Conservation (phyloP, 2,329 filamentous ascomycete species). For the Nakataea oryzae region DNA sequence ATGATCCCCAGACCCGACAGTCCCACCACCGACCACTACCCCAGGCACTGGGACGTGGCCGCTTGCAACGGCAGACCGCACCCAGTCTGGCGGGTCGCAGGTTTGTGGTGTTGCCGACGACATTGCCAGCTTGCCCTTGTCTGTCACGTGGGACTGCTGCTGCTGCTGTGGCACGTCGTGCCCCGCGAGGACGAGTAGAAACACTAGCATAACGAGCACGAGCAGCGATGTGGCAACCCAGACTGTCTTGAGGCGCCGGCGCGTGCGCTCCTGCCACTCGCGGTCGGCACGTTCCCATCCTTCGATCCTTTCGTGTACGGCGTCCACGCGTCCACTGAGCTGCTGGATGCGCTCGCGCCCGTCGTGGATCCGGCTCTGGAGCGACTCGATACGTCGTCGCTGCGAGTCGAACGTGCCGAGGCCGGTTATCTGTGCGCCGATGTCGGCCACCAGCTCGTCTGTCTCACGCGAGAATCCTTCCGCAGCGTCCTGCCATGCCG, state of each 20-base stretch:
- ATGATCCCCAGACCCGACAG: not conserved
- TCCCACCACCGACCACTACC: not conserved
- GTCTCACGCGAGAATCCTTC: conserved; percentile 50
- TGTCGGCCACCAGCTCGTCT: conserved; percentile 46
- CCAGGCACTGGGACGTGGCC: not conserved
- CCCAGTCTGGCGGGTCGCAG: not conserved
- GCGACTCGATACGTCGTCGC: conserved; percentile 47
- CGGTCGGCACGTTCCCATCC: conserved; percentile 56
- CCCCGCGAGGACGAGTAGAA: conserved; percentile 21
- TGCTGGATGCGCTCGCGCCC: conserved; percentile 49
- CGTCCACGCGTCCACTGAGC: conserved; percentile 53
- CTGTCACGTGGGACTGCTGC: not conserved
- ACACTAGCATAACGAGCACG: conserved; percentile 31
- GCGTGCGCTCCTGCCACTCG: conserved; percentile 59
- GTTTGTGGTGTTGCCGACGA: not conserved
- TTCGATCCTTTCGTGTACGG: conserved; percentile 54
- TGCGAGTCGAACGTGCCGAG: conserved; percentile 56
- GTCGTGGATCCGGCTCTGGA: conserved; percentile 50
- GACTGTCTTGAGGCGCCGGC: conserved; percentile 48
- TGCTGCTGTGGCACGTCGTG: conserved; percentile 3
- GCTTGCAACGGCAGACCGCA: not conserved
- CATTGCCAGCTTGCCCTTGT: not conserved
- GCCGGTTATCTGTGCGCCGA: conserved; percentile 46
- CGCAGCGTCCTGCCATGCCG: conserved; percentile 46
- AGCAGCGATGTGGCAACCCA: conserved; percentile 48